A percentile compares a stretch with the other conserved stretches of the same genome.
phyloP scores from a whole-genome alignment of 208 protist genomes.

The Acanthamoeba royreba region DNA sequence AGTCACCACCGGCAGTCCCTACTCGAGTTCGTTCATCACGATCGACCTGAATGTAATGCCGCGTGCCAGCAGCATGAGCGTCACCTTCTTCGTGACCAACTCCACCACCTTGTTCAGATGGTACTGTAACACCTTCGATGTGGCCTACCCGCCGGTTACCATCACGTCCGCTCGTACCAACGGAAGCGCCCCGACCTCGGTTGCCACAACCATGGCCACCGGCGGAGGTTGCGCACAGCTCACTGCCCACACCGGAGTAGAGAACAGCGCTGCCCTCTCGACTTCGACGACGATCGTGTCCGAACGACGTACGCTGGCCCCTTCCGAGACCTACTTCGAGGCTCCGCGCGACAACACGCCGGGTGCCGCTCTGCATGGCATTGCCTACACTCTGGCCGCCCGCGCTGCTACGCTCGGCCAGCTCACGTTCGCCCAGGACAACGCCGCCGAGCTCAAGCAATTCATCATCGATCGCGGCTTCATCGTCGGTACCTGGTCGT shows the following conservation, averaged over 20 bases:
- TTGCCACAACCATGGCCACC: background rate
- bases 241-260: background rate
- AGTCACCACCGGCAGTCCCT: background rate
- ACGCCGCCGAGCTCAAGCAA: background rate
- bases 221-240: no score
- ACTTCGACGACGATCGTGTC: background rate
- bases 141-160: background rate
- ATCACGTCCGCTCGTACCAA: background rate
- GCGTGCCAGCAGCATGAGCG: background rate
- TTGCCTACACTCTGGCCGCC: background rate
- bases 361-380: background rate
- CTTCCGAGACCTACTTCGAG: background rate
- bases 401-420: background rate
- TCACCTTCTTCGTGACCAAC: background rate
- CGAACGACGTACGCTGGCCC: background rate
- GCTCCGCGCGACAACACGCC: background rate
- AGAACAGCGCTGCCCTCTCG: background rate
- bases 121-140: background rate
- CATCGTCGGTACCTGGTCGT: background rate
- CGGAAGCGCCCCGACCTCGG: background rate
- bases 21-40: background rate
- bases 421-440: background rate
- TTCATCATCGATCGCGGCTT: background rate
- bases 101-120: background rate
- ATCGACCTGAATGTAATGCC: background rate